These are phyloP conservation scores for Suillus clintonianus DNA, from an alignment of 768 basidiomycete species.

Conservation along the genomic window DNA sequence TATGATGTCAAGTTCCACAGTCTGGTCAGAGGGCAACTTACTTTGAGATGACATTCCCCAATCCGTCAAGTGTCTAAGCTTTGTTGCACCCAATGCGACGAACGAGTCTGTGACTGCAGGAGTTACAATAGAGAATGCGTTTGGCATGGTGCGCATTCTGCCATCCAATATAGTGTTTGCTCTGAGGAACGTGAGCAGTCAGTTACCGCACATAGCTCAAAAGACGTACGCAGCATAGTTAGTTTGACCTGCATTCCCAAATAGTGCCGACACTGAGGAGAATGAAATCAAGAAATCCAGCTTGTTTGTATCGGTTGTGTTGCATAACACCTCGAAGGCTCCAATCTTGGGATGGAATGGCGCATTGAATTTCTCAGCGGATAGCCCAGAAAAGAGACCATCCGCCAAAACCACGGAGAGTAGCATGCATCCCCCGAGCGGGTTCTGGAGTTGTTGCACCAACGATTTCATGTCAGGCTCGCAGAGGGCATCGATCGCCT, in stretches of 20 bases:
- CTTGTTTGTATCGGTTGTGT: slow-evolving; percentile 13
- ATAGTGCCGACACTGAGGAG: slow-evolving; percentile 36
- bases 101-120: slow-evolving; percentile 35
- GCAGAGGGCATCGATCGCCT: background rate
- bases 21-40: background rate
- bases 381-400: background rate
- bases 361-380: slow-evolving; percentile 23
- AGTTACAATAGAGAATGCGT: too few species aligned
- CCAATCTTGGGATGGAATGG: slow-evolving; percentile 23
- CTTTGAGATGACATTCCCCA: background rate
- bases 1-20: background rate
- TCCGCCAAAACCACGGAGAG: background rate
- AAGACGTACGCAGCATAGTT: too few species aligned
- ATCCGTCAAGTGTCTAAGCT: background rate
- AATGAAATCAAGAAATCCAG: slow-evolving; percentile 36
- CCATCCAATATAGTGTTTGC: background rate
- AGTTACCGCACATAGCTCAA: background rate
- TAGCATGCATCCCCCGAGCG: slow-evolving; percentile 2
- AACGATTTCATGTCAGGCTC: background rate
- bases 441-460: background rate
- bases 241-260: slow-evolving; percentile 31
- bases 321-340: slow-evolving; percentile 18
- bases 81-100: background rate
- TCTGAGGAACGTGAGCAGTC: slow-evolving; percentile 1
- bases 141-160: slow-evolving; percentile 19